Evolutionary conservation across 495 filamentous ascomycete genomes (phyloP), one percentile per base, ranked within the genome.

Genomic region (Friedmanniomyces simplex): DNA sequence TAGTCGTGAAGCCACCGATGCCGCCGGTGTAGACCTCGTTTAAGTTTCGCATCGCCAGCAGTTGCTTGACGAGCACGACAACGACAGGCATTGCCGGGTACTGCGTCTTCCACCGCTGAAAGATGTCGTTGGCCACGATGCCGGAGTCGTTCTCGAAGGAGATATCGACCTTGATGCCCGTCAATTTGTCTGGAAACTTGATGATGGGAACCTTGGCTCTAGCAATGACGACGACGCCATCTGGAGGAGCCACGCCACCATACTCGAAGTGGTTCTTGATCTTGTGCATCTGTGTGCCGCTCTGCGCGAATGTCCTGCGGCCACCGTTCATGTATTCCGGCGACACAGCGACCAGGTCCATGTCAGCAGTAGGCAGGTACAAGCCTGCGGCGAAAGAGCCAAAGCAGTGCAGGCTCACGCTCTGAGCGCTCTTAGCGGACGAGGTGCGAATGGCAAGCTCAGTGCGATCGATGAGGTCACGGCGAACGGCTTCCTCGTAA

Each of bases 141-240:
- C 93, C 93, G 39, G 82, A 86, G 25, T 81, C 69, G 64, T 96
- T 97, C 71, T 98, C 94, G 66, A 98, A 96, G 0, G 91, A 96
- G 41, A 97, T 72, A 66, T 98, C 93, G 21, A 97, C 82, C 41
- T 81, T 83, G 43, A 98, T 73, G 8, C 79, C 78, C 1, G 90
- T 95, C 46, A 74, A 51, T 45, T 68, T 72, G 58, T 97, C 91
- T 32, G 87, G 71, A 62, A 84, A 97, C 65, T 98, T 98, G 67
- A 96, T 74, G n/a, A 98, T 81, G 0, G 93, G 93, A 3, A 98
- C 93, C 66, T 85, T 88, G 12, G 94, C 93, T 54, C 76, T 72
- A 0, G 76, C 49, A 48, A 98, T 87, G 22, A 84, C 71, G 59
- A 86, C 77, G 14, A 87, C 70, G 1, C 79, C 74, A 21, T 76